These are phyloP conservation scores for Colletotrichum caudatum DNA, from an alignment of 2,329 filamentous ascomycete species.

Conservation along the genomic window DNA sequence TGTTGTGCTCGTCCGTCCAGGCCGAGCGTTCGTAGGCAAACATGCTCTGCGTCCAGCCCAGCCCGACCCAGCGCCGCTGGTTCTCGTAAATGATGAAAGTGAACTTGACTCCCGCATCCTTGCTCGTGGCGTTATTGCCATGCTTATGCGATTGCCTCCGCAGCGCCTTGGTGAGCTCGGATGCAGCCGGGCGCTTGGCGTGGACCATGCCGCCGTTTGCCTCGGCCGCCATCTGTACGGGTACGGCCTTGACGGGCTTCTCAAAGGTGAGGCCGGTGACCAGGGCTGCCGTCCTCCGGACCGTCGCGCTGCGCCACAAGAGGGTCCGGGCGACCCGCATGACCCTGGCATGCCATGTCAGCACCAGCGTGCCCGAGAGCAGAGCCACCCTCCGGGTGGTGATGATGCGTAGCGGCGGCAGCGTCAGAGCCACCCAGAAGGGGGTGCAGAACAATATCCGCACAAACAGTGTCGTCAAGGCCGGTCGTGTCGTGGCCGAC, in stretches of 20 bases:
- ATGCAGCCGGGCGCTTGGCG: conserved; percentile 54
- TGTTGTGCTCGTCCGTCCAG: conserved; percentile 97
- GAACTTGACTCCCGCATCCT: conserved; percentile 87
- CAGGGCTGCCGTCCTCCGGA: conserved; percentile 76
- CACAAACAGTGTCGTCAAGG: conserved; percentile 89
- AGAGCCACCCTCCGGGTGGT: conserved; percentile 87
- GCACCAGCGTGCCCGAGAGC: conserved; percentile 84
- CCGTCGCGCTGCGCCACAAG: conserved; percentile 85
- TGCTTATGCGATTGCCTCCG: conserved; percentile 47
- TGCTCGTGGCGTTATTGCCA: conserved; percentile 54
- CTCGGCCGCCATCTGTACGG: conserved; percentile 27
- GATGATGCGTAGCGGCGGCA: conserved; percentile 86
- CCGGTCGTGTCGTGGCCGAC: conserved; percentile 89
- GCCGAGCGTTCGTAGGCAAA: conserved; percentile 90
- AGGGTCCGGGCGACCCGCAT: conserved; percentile 87
- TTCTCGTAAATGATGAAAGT: conserved; percentile 98
- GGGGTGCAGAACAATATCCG: conserved; percentile 90
- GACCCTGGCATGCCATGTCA: conserved; percentile 93
- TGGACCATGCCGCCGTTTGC: conserved; percentile 42
- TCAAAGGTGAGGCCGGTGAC: conserved; percentile 86
- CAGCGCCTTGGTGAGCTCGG: conserved; percentile 61
- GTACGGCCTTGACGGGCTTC: conserved; percentile 54
- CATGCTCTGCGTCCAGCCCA: conserved; percentile 93
- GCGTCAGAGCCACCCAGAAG: conserved; percentile 84
- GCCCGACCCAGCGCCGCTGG: conserved; percentile 91